Base-by-base conservation (phyloP, 2,329 filamentous ascomycete genomes). In the Shiraia bambusicola region DNA sequence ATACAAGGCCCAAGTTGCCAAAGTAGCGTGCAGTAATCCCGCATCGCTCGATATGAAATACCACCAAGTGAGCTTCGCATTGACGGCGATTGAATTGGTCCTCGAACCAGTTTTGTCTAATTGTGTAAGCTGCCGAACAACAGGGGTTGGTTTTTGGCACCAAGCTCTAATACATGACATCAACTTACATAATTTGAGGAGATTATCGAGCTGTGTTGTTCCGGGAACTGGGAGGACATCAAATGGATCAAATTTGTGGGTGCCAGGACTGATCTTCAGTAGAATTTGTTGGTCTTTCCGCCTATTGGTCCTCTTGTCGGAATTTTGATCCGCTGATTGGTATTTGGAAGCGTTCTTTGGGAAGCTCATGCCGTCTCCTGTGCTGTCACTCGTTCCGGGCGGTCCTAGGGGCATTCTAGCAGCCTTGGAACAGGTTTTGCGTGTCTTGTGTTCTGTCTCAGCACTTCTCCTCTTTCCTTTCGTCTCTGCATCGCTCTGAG, bases 1-100 rank as follows among this genome's bases (percentile, higher is more conserved):
- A 26, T 61, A 59, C 8, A 63, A 35, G 15, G 58, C 59, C 56
- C 58, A 60, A 10, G 55, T 59, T n/a, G 59, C 58, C 11, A 63
- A 33, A 2, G 58, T 59, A 1, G 55, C 56, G 32, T 63, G 59
- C 6, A 61, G 31, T 5, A 63, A 25, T 7, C 55, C 55, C 1
- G 54, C 49, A 26, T 61, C 58, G n/a, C 45, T 40, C 1, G 49
- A 45, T 16, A 60, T 49, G 38, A 61, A 56, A 2, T 45, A 32
- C 47, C 46, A 54, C 59, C 58, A 63, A 4, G 56, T 56, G 24
- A 49, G 41, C 5, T 43, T 40, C 11, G 55, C 45, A 34, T 61
- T 58, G 28, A 54, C 45, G 4, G 52, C 47, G 28, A 63, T 45
- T 0, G 56, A 49, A 17, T 60, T 63, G 3, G 30, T 38, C 13